Percentiles rank a stretch among this genome's conserved stretches.
Evolutionary conservation across 2,329 filamentous ascomycete genomes (phyloP).

Genomic region (Epichloe gansuensis): DNA sequence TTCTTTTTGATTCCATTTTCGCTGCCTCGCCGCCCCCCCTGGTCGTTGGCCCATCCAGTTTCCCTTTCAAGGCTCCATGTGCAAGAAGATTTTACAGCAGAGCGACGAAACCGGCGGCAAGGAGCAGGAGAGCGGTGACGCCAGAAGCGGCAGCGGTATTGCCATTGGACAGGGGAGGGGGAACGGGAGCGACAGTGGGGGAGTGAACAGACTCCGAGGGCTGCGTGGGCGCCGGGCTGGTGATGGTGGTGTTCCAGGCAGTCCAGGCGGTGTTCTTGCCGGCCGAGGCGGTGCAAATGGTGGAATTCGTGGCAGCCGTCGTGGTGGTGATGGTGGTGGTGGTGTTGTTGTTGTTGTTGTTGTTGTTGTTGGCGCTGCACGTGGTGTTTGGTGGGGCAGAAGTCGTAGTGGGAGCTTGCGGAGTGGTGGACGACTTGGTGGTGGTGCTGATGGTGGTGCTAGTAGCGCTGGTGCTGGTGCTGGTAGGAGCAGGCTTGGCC

Average conservation of each 20-base stretch:
- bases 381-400: conserved; percentile 14
- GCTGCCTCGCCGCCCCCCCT: too few relatives aligned
- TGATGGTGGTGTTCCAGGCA: conserved; percentile 21
- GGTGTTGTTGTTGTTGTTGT: too few relatives aligned
- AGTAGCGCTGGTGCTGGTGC: too few relatives aligned
- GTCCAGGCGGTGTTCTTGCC: conserved; percentile 18
- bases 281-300: background rate
- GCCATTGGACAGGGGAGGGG: conserved; percentile 12
- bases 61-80: background rate
- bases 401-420: conserved; percentile 16
- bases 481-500: conserved; percentile 16
- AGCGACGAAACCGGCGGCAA: conserved; percentile 22
- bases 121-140: conserved; percentile 24
- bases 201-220: conserved; percentile 10
- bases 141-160: conserved; percentile 19
- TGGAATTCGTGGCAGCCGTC: conserved; percentile 4
- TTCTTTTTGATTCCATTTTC: background rate
- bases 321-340: conserved; percentile 8
- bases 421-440: conserved; percentile 9
- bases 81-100: conserved; percentile 18
- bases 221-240: conserved; percentile 14
- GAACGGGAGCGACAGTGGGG: conserved; percentile 7
- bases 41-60: too few relatives aligned
- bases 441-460: conserved; percentile 13
- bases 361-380: conserved; percentile 7